Evolutionary conservation across 176 grass and related monocot genomes (phyloP).

Genomic region (Phragmites australis): DNA sequence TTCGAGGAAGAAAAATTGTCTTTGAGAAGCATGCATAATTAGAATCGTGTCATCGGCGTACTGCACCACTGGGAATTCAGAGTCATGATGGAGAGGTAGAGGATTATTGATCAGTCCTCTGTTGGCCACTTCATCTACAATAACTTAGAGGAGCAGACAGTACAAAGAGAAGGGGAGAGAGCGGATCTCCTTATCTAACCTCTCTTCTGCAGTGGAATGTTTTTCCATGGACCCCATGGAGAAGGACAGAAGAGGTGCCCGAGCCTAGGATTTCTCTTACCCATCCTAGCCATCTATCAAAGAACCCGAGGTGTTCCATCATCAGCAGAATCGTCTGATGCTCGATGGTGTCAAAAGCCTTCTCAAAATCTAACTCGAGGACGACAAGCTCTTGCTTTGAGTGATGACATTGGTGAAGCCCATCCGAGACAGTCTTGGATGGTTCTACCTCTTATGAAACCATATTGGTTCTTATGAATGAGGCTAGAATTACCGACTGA

Average conservation of each 20-base stretch:
- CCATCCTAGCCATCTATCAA: neutral
- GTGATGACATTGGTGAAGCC: no score
- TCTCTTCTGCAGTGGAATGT: neutral
- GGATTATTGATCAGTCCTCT: no score
- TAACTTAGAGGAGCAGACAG: no score
- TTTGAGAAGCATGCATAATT: neutral
- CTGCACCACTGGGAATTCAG: neutral
- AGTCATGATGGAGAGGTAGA: neutral
- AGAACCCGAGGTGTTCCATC: neutral
- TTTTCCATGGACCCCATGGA: neutral
- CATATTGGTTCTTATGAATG: no score
- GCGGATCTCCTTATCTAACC: neutral
- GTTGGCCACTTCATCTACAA: no score
- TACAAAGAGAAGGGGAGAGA: neutral
- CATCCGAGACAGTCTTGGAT: no score
- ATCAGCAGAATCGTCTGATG: neutral
- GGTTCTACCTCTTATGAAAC: no score
- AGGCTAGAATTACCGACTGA: no score
- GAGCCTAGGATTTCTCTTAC: neutral
- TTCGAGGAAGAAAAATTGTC: neutral
- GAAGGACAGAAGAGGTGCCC: neutral
- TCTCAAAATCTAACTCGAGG: neutral
- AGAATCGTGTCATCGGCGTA: neutral
- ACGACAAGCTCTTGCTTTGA: neutral
- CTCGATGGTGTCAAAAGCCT: neutral